Evolutionary conservation across 2,329 filamentous ascomycete species (phyloP), one percentile per base, ranked within the genome.

Genomic region (Herpomyces periplanetae): DNA sequence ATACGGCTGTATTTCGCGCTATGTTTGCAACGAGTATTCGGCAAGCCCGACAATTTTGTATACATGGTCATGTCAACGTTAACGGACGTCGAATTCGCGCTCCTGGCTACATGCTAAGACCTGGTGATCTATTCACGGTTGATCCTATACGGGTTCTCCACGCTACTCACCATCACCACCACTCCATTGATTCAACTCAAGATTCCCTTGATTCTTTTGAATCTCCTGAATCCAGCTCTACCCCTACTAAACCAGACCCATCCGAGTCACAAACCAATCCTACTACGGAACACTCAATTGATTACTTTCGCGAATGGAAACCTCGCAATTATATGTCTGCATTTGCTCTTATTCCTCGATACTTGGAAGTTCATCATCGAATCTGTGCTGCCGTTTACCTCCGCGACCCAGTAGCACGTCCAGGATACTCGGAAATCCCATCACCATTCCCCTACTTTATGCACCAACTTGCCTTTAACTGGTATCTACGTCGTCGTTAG

Each of bases 61-160:
- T 85, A 11, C 80, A 96, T 39, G 80, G 80, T 11, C 58, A 58
- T 23, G 80, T 96, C 25, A 85, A 59, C 33, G 80, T 96, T 34
- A 96, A 96, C 43, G 80, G 16, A 9, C 7, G 11, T 4, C 17
- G 10, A 11, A n/a, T n/a, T n/a, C n/a, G n/a, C n/a, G n/a, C n/a
- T 34, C 73, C 80, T 5, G 64, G 69, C 21, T 96, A 96, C 38
- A 58, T 71, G 27, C 52, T 96, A 15, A 96, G 96, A 38, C 84
- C 80, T 2, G 80, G 80, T 28, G 80, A 96, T 37, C 68, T 96
- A 57, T 96, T 96, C 48, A 69, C 85, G 36, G 75, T 96, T 30
- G 64, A 88, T 9, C 50, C 65, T 13, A 68, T 87, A 15, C 57
- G 61, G 29, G 80, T 96, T 22, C 45, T 65, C 10, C 40, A 44